Base-by-base conservation (phyloP, 495 filamentous ascomycete genomes). In the Astrocystis sublimbata region DNA sequence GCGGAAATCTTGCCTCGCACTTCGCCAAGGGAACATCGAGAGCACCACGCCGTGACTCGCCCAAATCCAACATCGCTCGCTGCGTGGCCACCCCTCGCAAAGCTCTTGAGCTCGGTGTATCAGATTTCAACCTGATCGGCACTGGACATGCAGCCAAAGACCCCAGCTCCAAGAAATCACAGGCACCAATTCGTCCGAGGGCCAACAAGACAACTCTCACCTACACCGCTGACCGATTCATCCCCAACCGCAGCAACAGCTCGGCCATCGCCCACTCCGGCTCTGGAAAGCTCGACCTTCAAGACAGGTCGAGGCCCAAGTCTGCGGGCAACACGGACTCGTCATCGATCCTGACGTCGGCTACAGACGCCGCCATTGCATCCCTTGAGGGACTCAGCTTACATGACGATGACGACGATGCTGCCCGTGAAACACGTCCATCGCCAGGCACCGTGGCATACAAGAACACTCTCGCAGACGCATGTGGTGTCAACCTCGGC, bases 41-140 rank as follows among this genome's bases (percentile, higher is more conserved):
- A 78, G 75, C 78, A 6, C 65, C 78, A n/a, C 72, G 88, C 75
- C 85, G 87, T 26, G 86, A 93, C 65, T 92, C 91, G 26, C 91
- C 92, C 69, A 97, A 97, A 80, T 96, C 92, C 46, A 97, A 96
- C 79, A 96, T 97, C 73, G 93, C 92, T 57, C 85, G 87, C 33
- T 76, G 77, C 36, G 74, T 79, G 74, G 80, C 76, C 74, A 90
- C 73, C 81, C 93, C 68, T 80, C 91, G 62, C 77, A 89, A 78
- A 84, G 93, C 70, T 51, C 83, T 97, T n/a, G 93, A 97, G 72
- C 82, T 96, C 28, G 93, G 92, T 58, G 86, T 96, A 23, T 97
- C 92, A 1, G 94, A 98, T 68, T 97, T 93, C 85, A 85, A 91
- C 10, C 79, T 97, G 68, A 90, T 89, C 49, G 92, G 93, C 56